A percentile compares a stretch with the other conserved stretches of the same genome.
Conservation (phyloP, 164 flowering plant genomes). For the Vitis rupestris region DNA sequence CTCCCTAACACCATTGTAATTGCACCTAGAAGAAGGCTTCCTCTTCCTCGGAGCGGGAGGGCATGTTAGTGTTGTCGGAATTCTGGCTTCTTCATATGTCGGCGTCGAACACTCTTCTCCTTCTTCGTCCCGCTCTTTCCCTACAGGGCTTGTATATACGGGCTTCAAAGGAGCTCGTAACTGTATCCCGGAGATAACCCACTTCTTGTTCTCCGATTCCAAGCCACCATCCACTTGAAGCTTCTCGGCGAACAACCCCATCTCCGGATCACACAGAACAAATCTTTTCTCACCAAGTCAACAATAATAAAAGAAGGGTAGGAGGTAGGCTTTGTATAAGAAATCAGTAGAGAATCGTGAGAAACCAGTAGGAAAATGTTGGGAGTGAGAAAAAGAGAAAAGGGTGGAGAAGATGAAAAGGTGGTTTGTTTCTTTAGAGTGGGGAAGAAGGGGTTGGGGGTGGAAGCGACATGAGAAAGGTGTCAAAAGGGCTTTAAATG, state of each 20-base stretch:
- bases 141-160: slow-evolving; percentile 20
- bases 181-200: slow-evolving; percentile 43
- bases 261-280: neutral
- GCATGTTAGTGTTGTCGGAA: slow-evolving; percentile 22
- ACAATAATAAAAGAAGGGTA: neutral
- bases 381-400: slow-evolving; percentile 3
- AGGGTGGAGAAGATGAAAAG: neutral
- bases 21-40: slow-evolving; percentile 29
- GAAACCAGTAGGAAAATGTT: slow-evolving; percentile 19
- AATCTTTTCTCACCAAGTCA: too few relatives aligned
- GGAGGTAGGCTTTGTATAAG: neutral
- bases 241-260: slow-evolving; percentile 32
- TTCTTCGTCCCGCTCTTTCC: slow-evolving; percentile 6
- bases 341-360: slow-evolving; percentile 9
- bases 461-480: neutral
- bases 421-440: neutral
- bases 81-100: slow-evolving; percentile 26
- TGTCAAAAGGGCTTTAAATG: slow-evolving; percentile 4
- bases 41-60: slow-evolving; percentile 53
- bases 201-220: slow-evolving; percentile 25
- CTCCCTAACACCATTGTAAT: slow-evolving; percentile 22
- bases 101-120: slow-evolving; percentile 30
- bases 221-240: slow-evolving; percentile 18
- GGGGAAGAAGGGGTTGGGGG: neutral
- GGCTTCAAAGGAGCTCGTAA: slow-evolving; percentile 39